Conservation (phyloP, 2,329 filamentous ascomycete species). For the Colletotrichum caudatum region DNA sequence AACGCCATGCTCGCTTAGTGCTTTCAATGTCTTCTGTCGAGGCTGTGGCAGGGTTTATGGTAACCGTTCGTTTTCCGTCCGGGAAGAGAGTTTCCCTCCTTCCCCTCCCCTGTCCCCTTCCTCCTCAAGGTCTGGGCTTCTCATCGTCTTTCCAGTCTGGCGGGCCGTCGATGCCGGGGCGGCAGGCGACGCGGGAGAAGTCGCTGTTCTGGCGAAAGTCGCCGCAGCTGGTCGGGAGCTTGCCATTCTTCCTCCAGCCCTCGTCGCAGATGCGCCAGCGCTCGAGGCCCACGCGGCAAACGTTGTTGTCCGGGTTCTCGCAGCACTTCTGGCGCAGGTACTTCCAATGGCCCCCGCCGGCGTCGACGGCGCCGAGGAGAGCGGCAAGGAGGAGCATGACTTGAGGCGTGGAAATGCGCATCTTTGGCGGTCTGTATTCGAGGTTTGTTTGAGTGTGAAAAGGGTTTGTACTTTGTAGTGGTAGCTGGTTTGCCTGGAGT, state of each 20-base stretch:
- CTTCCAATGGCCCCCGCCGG: background rate
- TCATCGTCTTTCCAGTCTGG: slow-evolving; percentile 13
- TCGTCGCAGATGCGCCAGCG: slow-evolving; percentile 1
- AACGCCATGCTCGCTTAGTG: background rate
- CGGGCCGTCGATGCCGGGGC: slow-evolving; percentile 17
- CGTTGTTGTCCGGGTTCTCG: background rate
- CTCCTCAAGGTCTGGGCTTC: background rate
- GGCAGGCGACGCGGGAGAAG: background rate
- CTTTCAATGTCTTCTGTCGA: too few species aligned
- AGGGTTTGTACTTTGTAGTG: too few species aligned
- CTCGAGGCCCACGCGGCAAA: slow-evolving; percentile 8
- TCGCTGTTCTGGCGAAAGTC: background rate
- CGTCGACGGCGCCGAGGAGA: background rate
- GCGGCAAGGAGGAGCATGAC: background rate
- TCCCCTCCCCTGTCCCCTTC: too few species aligned
- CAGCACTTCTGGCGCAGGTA: slow-evolving; percentile 5
- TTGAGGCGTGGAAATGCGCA: background rate
- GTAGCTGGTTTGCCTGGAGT: background rate
- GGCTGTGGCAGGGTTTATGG: background rate
- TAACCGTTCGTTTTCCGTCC: background rate
- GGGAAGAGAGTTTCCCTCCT: too few species aligned
- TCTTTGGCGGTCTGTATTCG: background rate
- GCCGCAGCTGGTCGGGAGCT: background rate
- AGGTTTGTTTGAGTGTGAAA: background rate
- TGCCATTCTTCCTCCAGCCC: background rate